Percentiles rank a stretch among this genome's conserved stretches.
These are phyloP conservation scores for Pyrus pyrifolia DNA, from an alignment of 306 rosid species.

Conservation along the genomic window DNA sequence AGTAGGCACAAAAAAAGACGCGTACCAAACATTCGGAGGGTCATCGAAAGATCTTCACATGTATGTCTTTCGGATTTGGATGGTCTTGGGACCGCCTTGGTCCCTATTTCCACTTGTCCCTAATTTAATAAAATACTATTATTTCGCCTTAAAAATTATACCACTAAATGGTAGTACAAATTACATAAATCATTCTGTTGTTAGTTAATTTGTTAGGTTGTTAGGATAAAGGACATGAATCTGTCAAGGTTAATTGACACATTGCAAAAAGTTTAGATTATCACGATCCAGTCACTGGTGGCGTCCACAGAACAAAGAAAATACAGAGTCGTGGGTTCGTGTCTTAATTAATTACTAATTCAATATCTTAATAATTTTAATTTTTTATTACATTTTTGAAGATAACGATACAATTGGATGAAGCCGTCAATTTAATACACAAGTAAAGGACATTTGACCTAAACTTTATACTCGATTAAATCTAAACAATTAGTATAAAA, in stretches of 20 bases:
- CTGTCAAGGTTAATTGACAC: neutral
- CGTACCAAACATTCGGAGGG: no score
- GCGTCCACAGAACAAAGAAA: neutral
- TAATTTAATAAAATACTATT: no score
- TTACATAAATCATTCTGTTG: neutral
- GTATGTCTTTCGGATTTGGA: no score
- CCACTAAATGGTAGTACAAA: no score
- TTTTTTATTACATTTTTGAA: neutral
- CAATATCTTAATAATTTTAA: neutral
- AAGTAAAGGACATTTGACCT: constrained; percentile 24
- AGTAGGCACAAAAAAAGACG: no score
- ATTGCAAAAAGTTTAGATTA: neutral
- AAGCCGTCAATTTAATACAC: neutral
- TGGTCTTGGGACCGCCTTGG: no score
- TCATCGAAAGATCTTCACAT: no score
- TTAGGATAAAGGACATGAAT: neutral
- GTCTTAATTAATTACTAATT: neutral
- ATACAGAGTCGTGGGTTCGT: neutral
- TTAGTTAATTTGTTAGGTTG: neutral
- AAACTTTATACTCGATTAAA: constrained; percentile 17
- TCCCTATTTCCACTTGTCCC: no score
- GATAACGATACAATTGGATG: neutral
- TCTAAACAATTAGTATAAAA: neutral
- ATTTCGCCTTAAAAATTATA: no score
- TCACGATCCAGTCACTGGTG: neutral